Conservation (phyloP, 2,329 filamentous ascomycete species). For the Claviceps fusiformis region DNA sequence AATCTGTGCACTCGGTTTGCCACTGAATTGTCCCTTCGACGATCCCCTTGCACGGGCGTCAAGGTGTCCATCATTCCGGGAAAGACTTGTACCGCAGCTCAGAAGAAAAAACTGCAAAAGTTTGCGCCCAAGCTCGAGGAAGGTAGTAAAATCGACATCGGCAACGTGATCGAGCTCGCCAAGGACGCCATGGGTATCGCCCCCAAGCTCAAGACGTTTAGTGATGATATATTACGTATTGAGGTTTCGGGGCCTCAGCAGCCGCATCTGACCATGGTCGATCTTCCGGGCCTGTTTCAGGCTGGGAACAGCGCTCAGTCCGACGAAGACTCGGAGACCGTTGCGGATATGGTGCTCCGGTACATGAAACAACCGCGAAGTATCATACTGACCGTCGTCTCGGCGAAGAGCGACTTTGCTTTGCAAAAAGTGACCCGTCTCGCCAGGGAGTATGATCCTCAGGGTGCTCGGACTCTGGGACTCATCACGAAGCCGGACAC, state of each 20-base stretch:
- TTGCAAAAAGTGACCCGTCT: conserved; percentile 42
- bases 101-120: conserved; percentile 11
- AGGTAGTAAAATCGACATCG: conserved; percentile 13
- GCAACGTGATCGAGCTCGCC: conserved; percentile 24
- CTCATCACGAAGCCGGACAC: conserved; percentile 44
- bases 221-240: conserved; percentile 31
- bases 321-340: conserved; percentile 26
- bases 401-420: conserved; percentile 40
- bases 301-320: conserved; percentile 31
- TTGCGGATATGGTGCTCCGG: conserved; percentile 31
- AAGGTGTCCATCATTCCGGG: conserved; percentile 20
- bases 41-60: conserved; percentile 21
- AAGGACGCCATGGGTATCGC: conserved; percentile 35
- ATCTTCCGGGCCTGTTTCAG: conserved; percentile 43
- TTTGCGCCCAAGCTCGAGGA: conserved; percentile 12
- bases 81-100: conserved; percentile 10
- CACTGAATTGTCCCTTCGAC: conserved; percentile 45
- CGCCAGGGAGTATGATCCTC: conserved; percentile 16
- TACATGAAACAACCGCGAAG: conserved; percentile 46
- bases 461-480: conserved; percentile 32
- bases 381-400: conserved; percentile 33
- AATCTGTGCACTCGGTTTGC: conserved; percentile 49
- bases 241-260: conserved; percentile 32
- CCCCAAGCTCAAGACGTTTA: conserved; percentile 23
- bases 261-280: conserved; percentile 44